Base-by-base conservation (phyloP, 148 eudicot species). In the Heliamphora exappendiculata region DNA sequence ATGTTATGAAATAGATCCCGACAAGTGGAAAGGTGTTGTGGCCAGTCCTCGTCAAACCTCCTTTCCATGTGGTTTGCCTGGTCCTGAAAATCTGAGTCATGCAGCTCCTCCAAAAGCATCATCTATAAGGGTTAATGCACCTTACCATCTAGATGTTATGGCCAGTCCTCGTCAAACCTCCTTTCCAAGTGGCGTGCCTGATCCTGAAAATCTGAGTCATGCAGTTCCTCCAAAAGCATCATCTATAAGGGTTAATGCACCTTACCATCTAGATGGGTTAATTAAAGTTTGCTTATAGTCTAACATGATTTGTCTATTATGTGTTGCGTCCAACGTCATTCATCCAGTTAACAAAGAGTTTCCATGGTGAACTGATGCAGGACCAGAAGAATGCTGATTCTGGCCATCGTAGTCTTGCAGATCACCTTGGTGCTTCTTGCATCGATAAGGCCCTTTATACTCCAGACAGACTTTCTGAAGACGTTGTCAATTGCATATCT, bases 381-480 rank as follows among this genome's bases (percentile, higher is more conserved):
- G 86, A 81, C 33, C 75, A 58, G 63, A 73, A 59, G 49, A 68
- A 67, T 13, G 73, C 70, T 74, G 70, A 70, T 63, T 50, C 74
- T 72, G 73, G 67, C 47, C 86, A 79, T 70, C 83, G 82, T 37
- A 87, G 86, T 81, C 86, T 87, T 37, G 90, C 86, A 10, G 85
- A 85, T 69, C 86, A 87, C 77, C 80, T 87, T 55, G 82, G 81
- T 31, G 67, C 77, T 77, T 77, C 86, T 71, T 39, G 55, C 55
- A 55, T 75, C 55, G 82, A 85, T 71, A 29, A 79, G 26, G 75
- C 68, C 77, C 47, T 44, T n/a, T 39, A 24, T 68, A 55, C 74
- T 80, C 88, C 90, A 2, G 87, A 81, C 73, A 78, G 82, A 53
- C 82, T 87, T 55, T 87, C 90, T 17, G 87, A 85, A 78, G 85